These are phyloP conservation scores for Hibiscus trionum DNA, from an alignment of 345 rosid species.

Conservation along the genomic window DNA sequence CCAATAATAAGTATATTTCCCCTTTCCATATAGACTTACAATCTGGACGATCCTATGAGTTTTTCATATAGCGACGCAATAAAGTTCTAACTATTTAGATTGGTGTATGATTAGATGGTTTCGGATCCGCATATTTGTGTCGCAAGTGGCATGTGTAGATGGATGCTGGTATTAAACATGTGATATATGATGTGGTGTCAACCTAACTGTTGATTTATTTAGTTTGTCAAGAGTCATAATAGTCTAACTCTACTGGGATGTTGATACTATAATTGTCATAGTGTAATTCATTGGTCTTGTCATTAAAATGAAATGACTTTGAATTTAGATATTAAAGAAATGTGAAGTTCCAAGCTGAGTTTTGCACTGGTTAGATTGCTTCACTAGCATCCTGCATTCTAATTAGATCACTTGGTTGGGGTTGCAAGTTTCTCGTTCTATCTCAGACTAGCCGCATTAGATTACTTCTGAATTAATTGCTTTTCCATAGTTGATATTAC, in stretches of 20 bases:
- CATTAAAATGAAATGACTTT: not conserved
- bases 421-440: not conserved
- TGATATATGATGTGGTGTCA: not conserved
- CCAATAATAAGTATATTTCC: not conserved
- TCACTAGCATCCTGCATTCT: not conserved
- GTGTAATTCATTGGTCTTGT: not conserved
- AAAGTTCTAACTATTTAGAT: not conserved
- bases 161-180: not conserved
- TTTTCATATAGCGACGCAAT: not conserved
- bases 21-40: not conserved
- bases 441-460: not conserved
- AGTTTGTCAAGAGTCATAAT: not conserved
- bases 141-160: not conserved
- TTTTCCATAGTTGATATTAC: not conserved
- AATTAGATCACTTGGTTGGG: not conserved
- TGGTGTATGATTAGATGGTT: not conserved
- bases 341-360: not conserved
- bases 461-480: not conserved
- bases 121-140: not conserved
- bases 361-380: not conserved
- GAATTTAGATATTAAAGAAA: not conserved
- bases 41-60: not conserved
- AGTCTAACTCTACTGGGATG: too few species aligned
- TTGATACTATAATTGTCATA: too few species aligned
- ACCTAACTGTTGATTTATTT: not conserved